Evolutionary conservation across 2,329 filamentous ascomycete genomes (phyloP), one percentile per base, ranked within the genome.

Genomic region (Aspergillus vadensis): DNA sequence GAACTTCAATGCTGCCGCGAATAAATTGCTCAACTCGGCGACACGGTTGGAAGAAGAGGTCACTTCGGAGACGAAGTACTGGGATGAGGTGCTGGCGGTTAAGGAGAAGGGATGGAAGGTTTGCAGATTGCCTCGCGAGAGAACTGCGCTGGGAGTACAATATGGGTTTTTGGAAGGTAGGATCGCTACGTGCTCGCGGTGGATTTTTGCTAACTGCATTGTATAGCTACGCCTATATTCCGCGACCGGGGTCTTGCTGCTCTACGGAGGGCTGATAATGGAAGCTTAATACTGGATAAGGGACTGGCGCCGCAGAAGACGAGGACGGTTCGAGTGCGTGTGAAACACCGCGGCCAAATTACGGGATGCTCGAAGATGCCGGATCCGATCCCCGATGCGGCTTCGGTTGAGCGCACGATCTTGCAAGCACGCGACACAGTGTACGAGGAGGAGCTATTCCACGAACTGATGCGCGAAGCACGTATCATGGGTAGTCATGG

Each of bases 71-170:
- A 88, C 88, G 2, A 88, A 85, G 68, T 99, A 96, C 75, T 99
- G 95, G 95, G 85, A 90, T 58, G 89, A 96, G 68, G 85, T 98
- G 2, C 80, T 96, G 50, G 86, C 87, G 9, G 87, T 98, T 48
- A 92, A 89, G 65, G 86, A 92, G 66, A 88, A 88, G 57, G 92
- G 93, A 4, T 99, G 95, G 94, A 88, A 90, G 19, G 81, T 98
- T 17, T 94, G 89, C 67, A 85, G 90, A 52, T 80, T 95, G 43
- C 91, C 92, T 0, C 82, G 87, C 6, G 88, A 94, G 67, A 82
- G 83, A 53, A 86, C 91, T 67, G 88, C 87, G 0, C 82, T 98
- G 53, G 92, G 90, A 19, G 94, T 98, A 38, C 88, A 91, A 64
- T 97, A 94, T 76, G 95, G 94, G 7, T 96, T 96, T 71, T 84